Evolutionary conservation across 257 asterid species (phyloP).

Genomic region (Solanum megistacrolobum): DNA sequence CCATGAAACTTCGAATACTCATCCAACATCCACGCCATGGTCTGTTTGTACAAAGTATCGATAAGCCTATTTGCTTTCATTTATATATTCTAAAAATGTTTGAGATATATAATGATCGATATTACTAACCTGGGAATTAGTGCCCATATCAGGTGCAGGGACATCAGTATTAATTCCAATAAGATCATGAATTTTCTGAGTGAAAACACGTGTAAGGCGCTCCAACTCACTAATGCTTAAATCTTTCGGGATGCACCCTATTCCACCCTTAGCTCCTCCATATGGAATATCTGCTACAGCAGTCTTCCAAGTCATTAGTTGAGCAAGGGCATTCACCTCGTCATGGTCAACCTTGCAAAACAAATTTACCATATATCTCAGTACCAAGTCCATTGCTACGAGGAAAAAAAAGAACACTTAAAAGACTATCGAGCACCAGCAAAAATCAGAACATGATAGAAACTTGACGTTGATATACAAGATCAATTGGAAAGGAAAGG

Average conservation of each 20-base stretch:
- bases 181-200: slow-evolving; percentile 93
- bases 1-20: slow-evolving; percentile 99
- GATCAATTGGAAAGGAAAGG: not conserved
- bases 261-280: slow-evolving; percentile 99
- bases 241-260: slow-evolving; percentile 87
- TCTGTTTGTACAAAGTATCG: slow-evolving; percentile 35
- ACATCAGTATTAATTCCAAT: slow-evolving; percentile 87
- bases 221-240: slow-evolving; percentile 76
- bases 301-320: slow-evolving; percentile 99
- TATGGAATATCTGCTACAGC: slow-evolving; percentile 93
- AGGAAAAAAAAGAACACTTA: not conserved
- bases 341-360: slow-evolving; percentile 74
- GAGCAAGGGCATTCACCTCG: slow-evolving; percentile 98
- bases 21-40: slow-evolving; percentile 99
- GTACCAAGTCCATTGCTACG: not conserved
- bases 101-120: not conserved
- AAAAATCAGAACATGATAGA: not conserved
- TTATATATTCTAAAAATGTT: not conserved
- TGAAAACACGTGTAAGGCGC: slow-evolving; percentile 93
- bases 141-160: slow-evolving; percentile 99
- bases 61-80: not conserved
- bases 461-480: not conserved
- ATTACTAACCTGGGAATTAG: slow-evolving; percentile 78
- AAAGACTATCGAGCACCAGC: not conserved
- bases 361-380: slow-evolving; percentile 1